phyloP scores from a whole-genome alignment of 2,329 filamentous ascomycete genomes.

The Tolypocladium inflatum region DNA sequence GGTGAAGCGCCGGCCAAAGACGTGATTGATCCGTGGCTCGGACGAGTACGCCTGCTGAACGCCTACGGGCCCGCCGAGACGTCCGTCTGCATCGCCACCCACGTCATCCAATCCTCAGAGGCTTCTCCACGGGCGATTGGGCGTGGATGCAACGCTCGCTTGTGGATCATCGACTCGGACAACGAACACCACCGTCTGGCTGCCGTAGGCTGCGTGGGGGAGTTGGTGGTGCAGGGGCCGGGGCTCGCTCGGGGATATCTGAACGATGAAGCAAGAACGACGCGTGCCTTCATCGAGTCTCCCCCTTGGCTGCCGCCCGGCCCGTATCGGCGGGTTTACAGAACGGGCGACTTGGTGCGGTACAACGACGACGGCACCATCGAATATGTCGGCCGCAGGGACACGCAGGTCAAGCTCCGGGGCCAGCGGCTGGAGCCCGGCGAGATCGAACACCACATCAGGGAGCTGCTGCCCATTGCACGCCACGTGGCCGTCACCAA shows the following conservation, averaged over 20 bases:
- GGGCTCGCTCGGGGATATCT: too few relatives aligned
- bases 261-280: too few relatives aligned
- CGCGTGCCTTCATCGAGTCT: too few relatives aligned
- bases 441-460: background rate
- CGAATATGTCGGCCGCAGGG: background rate
- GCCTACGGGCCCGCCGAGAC: background rate
- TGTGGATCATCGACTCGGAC: background rate
- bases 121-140: background rate
- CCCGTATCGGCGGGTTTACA: too few relatives aligned
- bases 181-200: background rate
- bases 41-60: background rate
- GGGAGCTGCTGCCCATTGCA: too few relatives aligned
- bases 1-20: background rate
- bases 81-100: background rate
- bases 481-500: too few relatives aligned
- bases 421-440: background rate
- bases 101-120: background rate
- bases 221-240: too few relatives aligned
- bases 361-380: background rate
- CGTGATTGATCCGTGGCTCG: background rate
- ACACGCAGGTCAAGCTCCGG: background rate
- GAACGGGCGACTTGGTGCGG: too few relatives aligned
- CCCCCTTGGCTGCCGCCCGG: too few relatives aligned
- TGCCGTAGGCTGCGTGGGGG: too few relatives aligned
- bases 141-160: background rate